These are phyloP conservation scores for Fusarium oligoseptatum DNA, from an alignment of 2,329 filamentous ascomycete species.

Conservation along the genomic window DNA sequence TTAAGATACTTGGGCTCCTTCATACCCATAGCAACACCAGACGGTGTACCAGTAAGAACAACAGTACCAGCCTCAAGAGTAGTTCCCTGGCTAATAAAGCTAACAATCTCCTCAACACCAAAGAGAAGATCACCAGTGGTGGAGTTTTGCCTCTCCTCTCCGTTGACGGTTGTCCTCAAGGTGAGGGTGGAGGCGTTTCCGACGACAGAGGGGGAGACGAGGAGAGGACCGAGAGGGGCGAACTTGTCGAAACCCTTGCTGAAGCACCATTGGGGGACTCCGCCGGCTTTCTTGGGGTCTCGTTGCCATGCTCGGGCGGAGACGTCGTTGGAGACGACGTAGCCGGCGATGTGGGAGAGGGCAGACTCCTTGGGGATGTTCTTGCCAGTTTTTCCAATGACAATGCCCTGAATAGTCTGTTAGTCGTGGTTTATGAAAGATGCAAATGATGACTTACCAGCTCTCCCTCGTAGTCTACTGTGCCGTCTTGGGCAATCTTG, in stretches of 20 bases:
- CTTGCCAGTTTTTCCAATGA: conserved; percentile 67
- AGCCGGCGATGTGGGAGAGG: conserved; percentile 62
- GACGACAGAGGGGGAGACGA: conserved; percentile 50
- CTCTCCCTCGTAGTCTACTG: conserved; percentile 65
- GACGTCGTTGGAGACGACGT: conserved; percentile 64
- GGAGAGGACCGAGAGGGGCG: conserved; percentile 66
- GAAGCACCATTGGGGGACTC: conserved; percentile 66
- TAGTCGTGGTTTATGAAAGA: neutral
- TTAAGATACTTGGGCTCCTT: conserved; percentile 58
- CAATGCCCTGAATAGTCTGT: conserved; percentile 52
- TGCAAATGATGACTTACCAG: conserved; percentile 47
- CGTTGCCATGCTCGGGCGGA: conserved; percentile 66
- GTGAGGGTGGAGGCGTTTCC: conserved; percentile 47
- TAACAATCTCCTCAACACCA: conserved; percentile 60
- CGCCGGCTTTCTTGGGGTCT: conserved; percentile 59
- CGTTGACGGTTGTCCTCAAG: conserved; percentile 61
- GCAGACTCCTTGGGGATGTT: conserved; percentile 61
- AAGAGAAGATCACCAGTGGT: conserved; percentile 65
- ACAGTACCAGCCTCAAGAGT: conserved; percentile 65
- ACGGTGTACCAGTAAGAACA: conserved; percentile 62
- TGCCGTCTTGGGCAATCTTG: conserved; percentile 59
- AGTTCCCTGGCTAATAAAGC: conserved; percentile 61
- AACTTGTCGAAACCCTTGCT: conserved; percentile 69
- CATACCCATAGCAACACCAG: conserved; percentile 62
- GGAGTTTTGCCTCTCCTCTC: conserved; percentile 62